phyloP scores from a whole-genome alignment of 352 stramenopile species.

The Phytophthora agathidicida region DNA sequence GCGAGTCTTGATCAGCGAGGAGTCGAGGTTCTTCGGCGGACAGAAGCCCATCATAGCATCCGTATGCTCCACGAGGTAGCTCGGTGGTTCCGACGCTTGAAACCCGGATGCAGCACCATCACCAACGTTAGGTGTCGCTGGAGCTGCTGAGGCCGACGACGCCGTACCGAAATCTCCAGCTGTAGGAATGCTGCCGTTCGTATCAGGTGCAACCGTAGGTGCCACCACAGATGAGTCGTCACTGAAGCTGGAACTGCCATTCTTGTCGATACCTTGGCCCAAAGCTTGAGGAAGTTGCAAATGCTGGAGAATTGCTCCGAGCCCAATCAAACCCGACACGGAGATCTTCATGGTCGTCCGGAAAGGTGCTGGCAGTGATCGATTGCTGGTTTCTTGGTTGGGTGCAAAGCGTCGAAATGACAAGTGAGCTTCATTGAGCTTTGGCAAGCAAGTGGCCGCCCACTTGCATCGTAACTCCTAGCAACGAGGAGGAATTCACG shows the following conservation, averaged over 20 bases:
- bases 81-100: slow-evolving; percentile 34
- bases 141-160: slow-evolving; percentile 5
- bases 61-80: slow-evolving; percentile 51
- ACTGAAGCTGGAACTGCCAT: slow-evolving; percentile 17
- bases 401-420: slow-evolving; percentile 29
- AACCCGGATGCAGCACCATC: slow-evolving; percentile 19
- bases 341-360: slow-evolving; percentile 36
- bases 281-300: slow-evolving; percentile 15
- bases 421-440: slow-evolving; percentile 32
- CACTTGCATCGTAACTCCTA: no score
- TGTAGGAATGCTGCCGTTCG: slow-evolving; percentile 7
- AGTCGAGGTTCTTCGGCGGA: slow-evolving; percentile 60
- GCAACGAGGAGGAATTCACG: not conserved
- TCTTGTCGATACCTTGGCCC: slow-evolving; percentile 16
- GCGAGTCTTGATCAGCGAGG: slow-evolving; percentile 43
- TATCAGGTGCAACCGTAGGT: slow-evolving; percentile 7
- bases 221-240: slow-evolving; percentile 16
- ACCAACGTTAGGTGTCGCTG: slow-evolving; percentile 8
- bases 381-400: slow-evolving; percentile 15
- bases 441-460: not conserved
- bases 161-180: not conserved
- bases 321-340: slow-evolving; percentile 20
- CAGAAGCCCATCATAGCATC: slow-evolving; percentile 57
- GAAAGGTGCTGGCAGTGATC: slow-evolving; percentile 10
- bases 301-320: slow-evolving; percentile 26